Conservation (phyloP, 2,329 filamentous ascomycete genomes). For the Exophiala sideris region DNA sequence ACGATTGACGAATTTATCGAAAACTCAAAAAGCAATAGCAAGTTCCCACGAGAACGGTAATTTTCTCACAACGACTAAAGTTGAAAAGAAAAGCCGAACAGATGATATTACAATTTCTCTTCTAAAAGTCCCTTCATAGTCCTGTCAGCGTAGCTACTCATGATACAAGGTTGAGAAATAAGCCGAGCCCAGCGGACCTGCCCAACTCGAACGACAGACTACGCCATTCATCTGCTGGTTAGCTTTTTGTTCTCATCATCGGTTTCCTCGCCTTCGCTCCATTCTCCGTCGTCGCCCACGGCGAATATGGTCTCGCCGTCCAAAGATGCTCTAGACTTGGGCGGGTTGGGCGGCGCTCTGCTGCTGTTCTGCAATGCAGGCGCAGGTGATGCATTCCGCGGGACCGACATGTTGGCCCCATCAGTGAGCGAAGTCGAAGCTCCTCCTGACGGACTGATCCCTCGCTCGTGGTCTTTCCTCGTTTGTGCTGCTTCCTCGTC, state of each 20-base stretch:
- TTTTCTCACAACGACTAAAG: too few species aligned
- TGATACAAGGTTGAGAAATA: not conserved
- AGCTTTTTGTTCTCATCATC: slow-evolving; percentile 54
- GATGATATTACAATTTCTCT: not conserved
- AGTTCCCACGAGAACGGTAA: too few species aligned
- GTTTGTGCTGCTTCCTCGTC: slow-evolving; percentile 32
- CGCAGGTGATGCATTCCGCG: slow-evolving; percentile 14
- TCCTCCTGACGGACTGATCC: slow-evolving; percentile 18
- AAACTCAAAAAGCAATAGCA: too few species aligned
- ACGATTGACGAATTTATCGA: too few species aligned
- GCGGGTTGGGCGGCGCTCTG: slow-evolving; percentile 28
- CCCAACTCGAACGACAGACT: not conserved
- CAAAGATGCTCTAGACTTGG: slow-evolving; percentile 56
- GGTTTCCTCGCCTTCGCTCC: slow-evolving; percentile 65
- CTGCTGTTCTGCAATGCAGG: slow-evolving; percentile 17
- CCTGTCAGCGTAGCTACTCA: not conserved
- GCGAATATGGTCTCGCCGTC: slow-evolving; percentile 97
- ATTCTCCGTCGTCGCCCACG: slow-evolving; percentile 79
- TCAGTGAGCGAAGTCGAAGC: slow-evolving; percentile 27
- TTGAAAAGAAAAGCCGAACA: not conserved
- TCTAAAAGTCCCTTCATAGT: not conserved
- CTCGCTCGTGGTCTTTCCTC: slow-evolving; percentile 34
- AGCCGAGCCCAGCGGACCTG: not conserved
- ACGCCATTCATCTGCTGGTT: slow-evolving; percentile 39
- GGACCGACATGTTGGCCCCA: slow-evolving; percentile 5